phyloP scores from a whole-genome alignment of 108 stramenopile species.

The Seminavis robusta region DNA sequence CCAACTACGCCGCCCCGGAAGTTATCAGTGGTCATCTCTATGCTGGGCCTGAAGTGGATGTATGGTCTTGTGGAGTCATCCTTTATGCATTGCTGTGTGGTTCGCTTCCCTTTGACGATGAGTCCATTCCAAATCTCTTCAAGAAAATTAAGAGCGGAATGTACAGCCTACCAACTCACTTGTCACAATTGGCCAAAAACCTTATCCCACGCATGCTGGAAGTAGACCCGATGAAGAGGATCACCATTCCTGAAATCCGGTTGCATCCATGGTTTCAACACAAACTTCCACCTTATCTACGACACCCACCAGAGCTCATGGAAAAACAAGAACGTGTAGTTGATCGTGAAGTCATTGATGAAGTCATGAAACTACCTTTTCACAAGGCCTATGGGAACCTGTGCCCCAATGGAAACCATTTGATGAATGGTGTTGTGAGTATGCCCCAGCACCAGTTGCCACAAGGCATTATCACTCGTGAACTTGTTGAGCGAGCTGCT shows the following conservation, averaged over 20 bases:
- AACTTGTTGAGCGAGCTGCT: conserved; percentile 80
- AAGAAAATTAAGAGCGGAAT: conserved; percentile 99
- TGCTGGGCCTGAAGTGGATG: conserved; percentile 98
- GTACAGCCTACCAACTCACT: conserved; percentile 95
- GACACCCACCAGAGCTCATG: conserved; percentile 91
- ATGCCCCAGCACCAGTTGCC: conserved; percentile 46
- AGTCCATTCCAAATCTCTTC: conserved; percentile 97
- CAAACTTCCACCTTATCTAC: conserved; percentile 95
- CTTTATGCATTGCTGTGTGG: conserved; percentile 99
- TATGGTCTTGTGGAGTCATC: conserved; percentile 99
- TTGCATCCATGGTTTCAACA: conserved; percentile 97
- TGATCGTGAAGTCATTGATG: conserved; percentile 88
- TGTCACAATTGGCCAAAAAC: conserved; percentile 92
- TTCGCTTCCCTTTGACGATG: conserved; percentile 98
- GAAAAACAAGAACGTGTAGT: conserved; percentile 94
- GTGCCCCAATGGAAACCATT: neutral
- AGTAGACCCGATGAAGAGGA: conserved; percentile 99
- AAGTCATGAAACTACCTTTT: conserved; percentile 86
- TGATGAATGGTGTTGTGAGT: conserved; percentile 38
- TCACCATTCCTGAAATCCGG: conserved; percentile 97
- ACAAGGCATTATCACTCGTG: conserved; percentile 60
- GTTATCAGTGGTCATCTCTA: conserved; percentile 98
- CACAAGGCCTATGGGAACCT: conserved; percentile 64
- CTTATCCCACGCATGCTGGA: conserved; percentile 98
- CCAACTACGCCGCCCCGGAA: conserved; percentile 99